Base-by-base conservation (phyloP, 192 early-diverging fungal species). In the Coemansia sp. region DNA sequence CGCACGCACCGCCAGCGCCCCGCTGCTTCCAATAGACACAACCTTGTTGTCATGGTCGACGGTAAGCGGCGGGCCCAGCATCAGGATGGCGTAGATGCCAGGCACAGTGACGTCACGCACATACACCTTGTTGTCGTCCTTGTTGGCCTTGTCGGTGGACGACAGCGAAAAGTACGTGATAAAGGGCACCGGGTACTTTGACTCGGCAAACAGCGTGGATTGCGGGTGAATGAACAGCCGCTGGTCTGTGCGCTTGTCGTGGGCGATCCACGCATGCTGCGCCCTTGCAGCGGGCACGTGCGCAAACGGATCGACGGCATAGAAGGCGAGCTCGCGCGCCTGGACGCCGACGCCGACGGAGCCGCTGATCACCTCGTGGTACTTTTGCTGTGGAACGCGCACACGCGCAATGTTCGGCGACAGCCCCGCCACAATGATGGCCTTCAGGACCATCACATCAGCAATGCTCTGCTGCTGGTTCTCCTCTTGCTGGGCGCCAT, bases 141-240 rank as follows among this genome's bases (percentile, higher is more conserved):
- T 15, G 30, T 21, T 18, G 9, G 18, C 14, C 3, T 10, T 26
- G 24, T 30, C 24, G 24, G 2, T 26, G 24, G 51, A 21, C 2
- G 92, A 79, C 68, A 89, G 87, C 0, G 79, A 76, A 60, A 90
- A 88, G 64, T 88, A 96, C 3, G 89, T 87, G 53, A 94, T 61
- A 43, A 93, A 89, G 4, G 90, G 86, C 2, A 86, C 77, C 30
- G 81, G 75, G 67, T 86, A 94, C 58, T 85, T 78, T 38, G 85
- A 84, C 41, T 66, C 81, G 14, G 73, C 71, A 69, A 93, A 93
- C 53, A 92, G 57, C 30, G 86, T 84, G 18, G 93, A 94, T n/a
- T 89, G 84, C 15, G 95, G 95, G 60, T 97, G 95, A 11, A 97
- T 55, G 65, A 94, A 95, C 8, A 94, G 89, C 6, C 92, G 86